Evolutionary conservation across 805 yeast species (phyloP), one percentile per base, ranked within the genome.

Genomic region (Candida koratica): DNA sequence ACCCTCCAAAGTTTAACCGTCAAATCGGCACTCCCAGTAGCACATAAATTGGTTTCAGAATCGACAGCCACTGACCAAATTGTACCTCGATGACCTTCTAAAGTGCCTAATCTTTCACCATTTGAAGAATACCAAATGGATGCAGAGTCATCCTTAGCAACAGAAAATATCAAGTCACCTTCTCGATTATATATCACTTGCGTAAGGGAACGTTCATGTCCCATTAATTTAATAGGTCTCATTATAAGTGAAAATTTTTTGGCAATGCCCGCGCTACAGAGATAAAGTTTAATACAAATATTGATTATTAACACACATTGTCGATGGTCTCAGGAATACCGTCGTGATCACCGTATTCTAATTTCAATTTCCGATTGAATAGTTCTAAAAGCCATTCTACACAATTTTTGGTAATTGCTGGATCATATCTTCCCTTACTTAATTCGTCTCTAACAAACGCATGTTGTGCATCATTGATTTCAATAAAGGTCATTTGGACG

Each of bases 141-240:
- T 2, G 94, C 95, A 9, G 80, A 77, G 51, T 75, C 74, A 73
- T 93, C 98, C 63, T 93, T 88, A 46, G 96, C 87, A 26, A 86
- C 89, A 8, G 97, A 81, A 58, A 93, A 82, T 39, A 93, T 74
- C 48, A 93, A 64, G 61, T 93, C 99, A 30, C 99, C 99, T 55
- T 94, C 97, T 44, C 79, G 74, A 75, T 93, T 93, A 70, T 81
- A 93, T 60, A 85, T 90, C 51, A 93, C 89, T 72, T 93, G 97
- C 32, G 97, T 89, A 52, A 93, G 70, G 48, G 97, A 87, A 77
- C 98, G 95, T 69, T 86, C 96, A 67, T 93, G 98, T 42, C 97
- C 97, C 74, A 84, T 84, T 53, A 83, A 69, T 71, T 79, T 67
- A 58, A 67, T 61, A 36, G 73, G 73, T 61, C 72, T 66, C 73